phyloP scores from a whole-genome alignment of 352 stramenopile genomes.

The Phytophthora constricta region DNA sequence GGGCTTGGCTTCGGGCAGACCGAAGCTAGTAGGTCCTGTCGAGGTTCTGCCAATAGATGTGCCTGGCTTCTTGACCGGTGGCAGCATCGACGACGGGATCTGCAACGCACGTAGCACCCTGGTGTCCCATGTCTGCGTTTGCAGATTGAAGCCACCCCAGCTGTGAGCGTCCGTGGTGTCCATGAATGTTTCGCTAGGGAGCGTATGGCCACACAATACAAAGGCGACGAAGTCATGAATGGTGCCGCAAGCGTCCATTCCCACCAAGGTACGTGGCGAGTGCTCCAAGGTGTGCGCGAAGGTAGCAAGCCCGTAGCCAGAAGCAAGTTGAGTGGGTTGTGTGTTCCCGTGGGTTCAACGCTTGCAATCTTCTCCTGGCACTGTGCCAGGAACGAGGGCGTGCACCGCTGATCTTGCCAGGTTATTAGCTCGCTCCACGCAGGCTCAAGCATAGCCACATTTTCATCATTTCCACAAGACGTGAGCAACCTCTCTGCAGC shows the following conservation, averaged over 20 bases:
- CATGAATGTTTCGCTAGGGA: constrained; percentile 52
- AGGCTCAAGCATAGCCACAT: constrained; percentile 11
- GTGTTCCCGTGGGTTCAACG: constrained; percentile 3
- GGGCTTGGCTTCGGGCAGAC: constrained; percentile 36
- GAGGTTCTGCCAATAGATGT: constrained; percentile 51
- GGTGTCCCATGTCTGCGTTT: constrained; percentile 52
- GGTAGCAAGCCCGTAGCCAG: constrained; percentile 76
- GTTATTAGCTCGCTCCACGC: constrained; percentile 74
- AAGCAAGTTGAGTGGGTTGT: constrained; percentile 44
- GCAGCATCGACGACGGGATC: constrained; percentile 70
- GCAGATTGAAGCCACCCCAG: constrained; percentile 69
- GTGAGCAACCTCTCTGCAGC: constrained; percentile 39
- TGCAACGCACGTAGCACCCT: constrained; percentile 53
- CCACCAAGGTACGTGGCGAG: constrained; percentile 37
- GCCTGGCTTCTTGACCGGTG: constrained; percentile 58
- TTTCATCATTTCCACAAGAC: constrained; percentile 5
- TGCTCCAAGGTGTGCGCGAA: constrained; percentile 63
- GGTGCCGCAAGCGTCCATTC: constrained; percentile 77
- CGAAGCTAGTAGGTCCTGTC: constrained; percentile 28
- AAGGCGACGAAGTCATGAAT: constrained; percentile 85
- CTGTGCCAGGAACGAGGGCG: constrained; percentile 50
- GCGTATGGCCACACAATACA: constrained; percentile 62
- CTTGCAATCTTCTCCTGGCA: constrained; percentile 36
- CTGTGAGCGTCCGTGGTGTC: constrained; percentile 81
- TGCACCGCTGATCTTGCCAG: constrained; percentile 85